Base-by-base conservation (phyloP, 352 stramenopile genomes). In the Phytophthora pseudosyringae region DNA sequence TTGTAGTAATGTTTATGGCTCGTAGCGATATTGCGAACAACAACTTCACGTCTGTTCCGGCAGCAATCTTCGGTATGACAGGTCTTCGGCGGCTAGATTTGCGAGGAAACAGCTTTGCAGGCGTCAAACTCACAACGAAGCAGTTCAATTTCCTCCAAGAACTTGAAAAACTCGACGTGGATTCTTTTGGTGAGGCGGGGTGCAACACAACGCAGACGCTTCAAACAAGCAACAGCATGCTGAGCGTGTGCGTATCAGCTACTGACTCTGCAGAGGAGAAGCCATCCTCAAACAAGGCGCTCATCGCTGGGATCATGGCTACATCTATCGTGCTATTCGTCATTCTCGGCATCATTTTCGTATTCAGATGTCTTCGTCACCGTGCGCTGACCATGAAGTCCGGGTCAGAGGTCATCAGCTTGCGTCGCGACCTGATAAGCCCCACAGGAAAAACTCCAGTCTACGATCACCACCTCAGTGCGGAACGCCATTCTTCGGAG, bases 11-110 rank as follows among this genome's bases (percentile, higher is more conserved):
- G 6, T 44, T 8, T 3, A 44, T 36, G n/a, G 1, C 44, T 13
- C n/a, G 29, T 35, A 90, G 81, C 6, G 81, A 90, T 54, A 28
- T 90, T 9, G 75, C 81, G 4, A 54, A 60, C 49, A 90, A 90
- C 50, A 69, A 75, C 3, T 47, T 90, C 7, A 73, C 75, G 0
- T 71, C 53, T 3, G 76, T 90, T 28, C 81, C 81, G 8, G 13
- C 41, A 16, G 48, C 71, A 29, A 64, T 90, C 18, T 90, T 86
- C 57, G 39, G 35, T 3, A 73, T 88, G 67, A 26, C 64, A 12
- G 65, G 59, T 21, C 75, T 90, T 9, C 33, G 71, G 47, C 49
- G 55, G 5, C 56, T 90, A 5, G 59, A 88, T 64, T 47, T 90
- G 1, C 16, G 67, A 3, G 43, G 47, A 15, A 90, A 90, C 31